Evolutionary conservation across 129 eudicot genomes (phyloP), one percentile per base, ranked within the genome.

Genomic region (Lonicera japonica): DNA sequence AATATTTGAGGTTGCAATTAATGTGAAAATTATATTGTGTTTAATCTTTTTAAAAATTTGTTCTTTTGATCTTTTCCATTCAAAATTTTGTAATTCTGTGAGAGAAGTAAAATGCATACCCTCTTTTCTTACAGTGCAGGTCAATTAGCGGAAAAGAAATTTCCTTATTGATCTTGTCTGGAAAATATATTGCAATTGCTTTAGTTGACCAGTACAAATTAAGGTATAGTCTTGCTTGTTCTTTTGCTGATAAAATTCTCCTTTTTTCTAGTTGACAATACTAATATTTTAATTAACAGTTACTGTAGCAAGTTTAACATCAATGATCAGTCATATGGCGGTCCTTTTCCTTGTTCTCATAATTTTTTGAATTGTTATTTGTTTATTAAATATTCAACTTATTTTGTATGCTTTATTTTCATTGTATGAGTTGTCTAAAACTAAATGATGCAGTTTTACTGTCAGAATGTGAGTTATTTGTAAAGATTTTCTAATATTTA

Each of bases 181-280:
- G 96, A 73, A 83, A 88, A 60, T 85, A 85, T 71, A 70, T 88
- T 18, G 94, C 85, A 52, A 88, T 94, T 75, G 92, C 95, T 21
- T 74, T 94, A 67, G 96, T 94, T 53, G 99, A 94, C 78, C 95
- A 85, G 65, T 78, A 83, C 76, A 73, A 77, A 63, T 72, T 94
- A 56, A 94, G 99, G 99, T 94, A 70, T 52, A 17, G 14, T 36
- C 15, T 47, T 52, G 3, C 55, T 50, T 50, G 20, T 50, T 50
- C 5, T 14, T 50, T 15, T 17, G 3, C 16, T 50, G 55, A 4
- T 8, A 50, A 4, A 50, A 50, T 46, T 51, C 58, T 58, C 39
- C 8, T 17, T 11, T 21, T 54, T 18, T 64, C 24, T 16, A 11
- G 51, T 67, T 45, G 39, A 60, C 66, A 21, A 1, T 14, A 16